phyloP scores from a whole-genome alignment of 1,284 basidiomycete genomes.

The Ustilago trichophora region DNA sequence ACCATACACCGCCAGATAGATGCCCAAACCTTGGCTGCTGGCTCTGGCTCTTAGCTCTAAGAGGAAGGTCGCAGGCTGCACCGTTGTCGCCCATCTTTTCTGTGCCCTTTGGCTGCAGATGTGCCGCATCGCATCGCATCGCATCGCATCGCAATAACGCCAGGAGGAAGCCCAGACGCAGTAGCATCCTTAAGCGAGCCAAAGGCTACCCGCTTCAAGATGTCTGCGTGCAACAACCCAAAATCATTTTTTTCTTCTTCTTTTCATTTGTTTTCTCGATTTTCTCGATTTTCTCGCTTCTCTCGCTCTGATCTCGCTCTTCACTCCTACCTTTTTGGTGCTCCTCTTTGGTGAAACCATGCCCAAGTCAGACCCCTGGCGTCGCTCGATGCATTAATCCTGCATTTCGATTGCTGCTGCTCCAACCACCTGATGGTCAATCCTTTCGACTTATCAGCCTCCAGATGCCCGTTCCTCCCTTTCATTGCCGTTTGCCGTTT shows the following conservation, averaged over 20 bases:
- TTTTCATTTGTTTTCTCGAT: slow-evolving; percentile 2
- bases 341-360: slow-evolving; percentile 8
- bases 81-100: no score
- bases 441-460: slow-evolving; percentile 4
- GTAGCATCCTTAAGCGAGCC: slow-evolving; percentile 13
- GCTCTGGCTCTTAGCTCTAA: no score
- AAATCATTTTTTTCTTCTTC: not conserved
- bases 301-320: no score
- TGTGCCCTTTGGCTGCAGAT: no score
- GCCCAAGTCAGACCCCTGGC: slow-evolving; percentile 32
- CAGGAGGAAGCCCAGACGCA: slow-evolving; percentile 12
- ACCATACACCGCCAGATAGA: not conserved
- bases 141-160: no score
- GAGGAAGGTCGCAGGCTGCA: not conserved
- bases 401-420: slow-evolving; percentile 5
- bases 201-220: no score
- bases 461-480: slow-evolving; percentile 1
- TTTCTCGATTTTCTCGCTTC: no score
- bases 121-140: no score
- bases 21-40: not conserved
- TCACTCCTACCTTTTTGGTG: not conserved
- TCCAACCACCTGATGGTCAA: not conserved
- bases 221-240: no score
- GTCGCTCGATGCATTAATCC: slow-evolving; percentile 20
- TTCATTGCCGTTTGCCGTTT: not conserved